These are phyloP conservation scores for Mortierella sp. DNA, from an alignment of 371 early-diverging fungal genomes.

Conservation along the genomic window DNA sequence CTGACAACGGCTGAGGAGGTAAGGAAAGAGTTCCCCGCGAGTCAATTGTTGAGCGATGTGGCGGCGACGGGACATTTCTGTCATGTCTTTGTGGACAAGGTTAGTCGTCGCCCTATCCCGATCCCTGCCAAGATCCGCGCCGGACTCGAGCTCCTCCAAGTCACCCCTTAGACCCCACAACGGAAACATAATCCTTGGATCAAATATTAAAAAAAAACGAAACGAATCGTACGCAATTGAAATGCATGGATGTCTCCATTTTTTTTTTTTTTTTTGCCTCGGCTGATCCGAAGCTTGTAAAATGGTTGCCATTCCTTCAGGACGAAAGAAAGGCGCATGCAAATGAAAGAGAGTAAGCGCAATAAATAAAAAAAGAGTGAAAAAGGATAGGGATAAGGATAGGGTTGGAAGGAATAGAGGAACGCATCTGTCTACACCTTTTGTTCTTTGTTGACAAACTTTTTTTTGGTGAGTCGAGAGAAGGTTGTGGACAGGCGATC, in stretches of 20 bases:
- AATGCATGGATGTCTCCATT: neutral
- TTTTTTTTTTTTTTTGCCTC: no score
- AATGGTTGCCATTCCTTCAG: neutral
- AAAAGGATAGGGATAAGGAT: neutral
- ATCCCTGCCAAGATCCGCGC: slow-evolving; percentile 46
- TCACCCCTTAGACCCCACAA: neutral
- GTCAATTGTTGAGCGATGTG: slow-evolving; percentile 33
- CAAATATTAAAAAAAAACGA: no score
- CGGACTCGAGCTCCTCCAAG: slow-evolving; percentile 33
- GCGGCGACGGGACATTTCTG: slow-evolving; percentile 56
- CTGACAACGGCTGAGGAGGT: slow-evolving; percentile 11
- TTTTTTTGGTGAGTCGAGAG: neutral
- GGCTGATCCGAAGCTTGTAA: neutral
- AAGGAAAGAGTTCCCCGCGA: slow-evolving; percentile 20
- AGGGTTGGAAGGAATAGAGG: neutral
- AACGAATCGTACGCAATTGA: no score
- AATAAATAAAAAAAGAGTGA: neutral
- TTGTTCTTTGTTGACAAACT: neutral
- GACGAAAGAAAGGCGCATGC: neutral
- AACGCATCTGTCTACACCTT: neutral
- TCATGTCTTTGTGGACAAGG: slow-evolving; percentile 55
- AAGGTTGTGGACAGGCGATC: neutral
- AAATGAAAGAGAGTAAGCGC: neutral
- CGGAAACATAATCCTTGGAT: no score
- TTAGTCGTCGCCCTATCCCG: slow-evolving; percentile 45